Evolutionary conservation across 2,329 filamentous ascomycete species (phyloP).

Genomic region (Dactylellina leptospora): DNA sequence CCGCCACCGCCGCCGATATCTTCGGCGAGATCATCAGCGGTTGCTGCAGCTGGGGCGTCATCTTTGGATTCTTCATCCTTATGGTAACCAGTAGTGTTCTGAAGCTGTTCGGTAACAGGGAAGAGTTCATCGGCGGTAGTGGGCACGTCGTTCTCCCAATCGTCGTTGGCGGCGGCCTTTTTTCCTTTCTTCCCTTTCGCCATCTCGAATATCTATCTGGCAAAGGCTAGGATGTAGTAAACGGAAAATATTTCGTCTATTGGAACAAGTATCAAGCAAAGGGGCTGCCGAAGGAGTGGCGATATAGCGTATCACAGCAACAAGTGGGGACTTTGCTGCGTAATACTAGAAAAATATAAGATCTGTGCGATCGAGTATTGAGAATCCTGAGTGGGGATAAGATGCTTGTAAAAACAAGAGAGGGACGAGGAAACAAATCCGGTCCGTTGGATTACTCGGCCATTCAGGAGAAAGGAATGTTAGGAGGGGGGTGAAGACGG

Average conservation of each 20-base stretch:
- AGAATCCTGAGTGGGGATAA: background rate
- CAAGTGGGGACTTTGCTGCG: background rate
- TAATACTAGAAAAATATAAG: background rate
- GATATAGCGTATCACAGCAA: constrained; percentile 13
- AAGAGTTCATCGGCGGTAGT: constrained; percentile 49
- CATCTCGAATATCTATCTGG: constrained; percentile 33
- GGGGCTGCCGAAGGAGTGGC: background rate
- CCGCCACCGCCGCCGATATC: constrained; percentile 66
- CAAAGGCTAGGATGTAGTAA: background rate
- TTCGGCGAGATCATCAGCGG: constrained; percentile 66
- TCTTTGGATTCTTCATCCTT: constrained; percentile 82
- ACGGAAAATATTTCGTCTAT: too few relatives aligned
- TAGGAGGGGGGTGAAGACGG: constrained; percentile 45
- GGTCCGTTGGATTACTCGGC: constrained; percentile 30
- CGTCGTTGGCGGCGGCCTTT: constrained; percentile 55
- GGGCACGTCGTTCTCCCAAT: constrained; percentile 56
- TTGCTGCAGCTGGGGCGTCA: constrained; percentile 66
- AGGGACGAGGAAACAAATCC: constrained; percentile 42
- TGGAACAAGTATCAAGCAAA: background rate
- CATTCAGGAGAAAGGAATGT: constrained; percentile 50
- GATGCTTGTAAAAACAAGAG: background rate
- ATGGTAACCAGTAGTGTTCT: constrained; percentile 50
- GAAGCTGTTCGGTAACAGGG: constrained; percentile 39
- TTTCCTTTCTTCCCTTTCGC: constrained; percentile 55
- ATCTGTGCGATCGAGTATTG: background rate